Percentiles rank a stretch among this genome's conserved stretches.
These are phyloP conservation scores for Phytophthora rubi DNA, from an alignment of 352 stramenopile species.

Conservation along the genomic window DNA sequence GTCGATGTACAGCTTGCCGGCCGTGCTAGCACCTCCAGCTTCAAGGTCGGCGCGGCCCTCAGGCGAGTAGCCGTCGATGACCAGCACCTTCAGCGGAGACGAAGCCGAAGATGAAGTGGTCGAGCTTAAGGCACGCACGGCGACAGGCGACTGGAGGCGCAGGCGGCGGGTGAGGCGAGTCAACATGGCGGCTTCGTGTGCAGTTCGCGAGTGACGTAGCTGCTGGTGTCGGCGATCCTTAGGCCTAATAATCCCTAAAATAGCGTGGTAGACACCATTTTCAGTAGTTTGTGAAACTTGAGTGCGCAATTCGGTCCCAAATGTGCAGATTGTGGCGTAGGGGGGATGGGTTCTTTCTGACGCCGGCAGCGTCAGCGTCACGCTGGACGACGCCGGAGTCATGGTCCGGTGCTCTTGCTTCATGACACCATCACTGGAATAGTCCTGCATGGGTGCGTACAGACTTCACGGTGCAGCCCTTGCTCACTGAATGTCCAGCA, in stretches of 20 bases:
- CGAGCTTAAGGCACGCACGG: slow-evolving; percentile 32
- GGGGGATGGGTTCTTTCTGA: slow-evolving; percentile 1
- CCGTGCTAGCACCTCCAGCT: slow-evolving; percentile 67
- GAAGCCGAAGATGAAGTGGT: slow-evolving; percentile 28
- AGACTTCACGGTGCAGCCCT: background rate
- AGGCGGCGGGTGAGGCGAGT: slow-evolving; percentile 24
- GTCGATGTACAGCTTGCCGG: slow-evolving; percentile 71
- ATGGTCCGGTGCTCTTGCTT: background rate
- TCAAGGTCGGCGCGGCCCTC: slow-evolving; percentile 72
- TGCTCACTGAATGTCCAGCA: background rate
- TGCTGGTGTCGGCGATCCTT: background rate
- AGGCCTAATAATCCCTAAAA: slow-evolving; percentile 14
- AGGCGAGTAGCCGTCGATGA: slow-evolving; percentile 82
- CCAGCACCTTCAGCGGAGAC: slow-evolving; percentile 62
- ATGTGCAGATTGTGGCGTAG: slow-evolving; percentile 24
- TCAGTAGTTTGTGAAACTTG: slow-evolving; percentile 31
- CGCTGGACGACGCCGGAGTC: background rate
- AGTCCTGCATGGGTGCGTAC: slow-evolving; percentile 6
- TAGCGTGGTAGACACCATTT: slow-evolving; percentile 25
- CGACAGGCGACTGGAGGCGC: slow-evolving; percentile 6
- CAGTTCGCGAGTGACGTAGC: slow-evolving; percentile 30
- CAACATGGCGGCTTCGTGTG: slow-evolving; percentile 26
- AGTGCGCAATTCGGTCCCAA: slow-evolving; percentile 18
- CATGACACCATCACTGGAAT: slow-evolving; percentile 8
- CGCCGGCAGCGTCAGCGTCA: too few species aligned